These are phyloP conservation scores for Fusarium cicatricum DNA, from an alignment of 2,329 filamentous ascomycete genomes.

Conservation along the genomic window DNA sequence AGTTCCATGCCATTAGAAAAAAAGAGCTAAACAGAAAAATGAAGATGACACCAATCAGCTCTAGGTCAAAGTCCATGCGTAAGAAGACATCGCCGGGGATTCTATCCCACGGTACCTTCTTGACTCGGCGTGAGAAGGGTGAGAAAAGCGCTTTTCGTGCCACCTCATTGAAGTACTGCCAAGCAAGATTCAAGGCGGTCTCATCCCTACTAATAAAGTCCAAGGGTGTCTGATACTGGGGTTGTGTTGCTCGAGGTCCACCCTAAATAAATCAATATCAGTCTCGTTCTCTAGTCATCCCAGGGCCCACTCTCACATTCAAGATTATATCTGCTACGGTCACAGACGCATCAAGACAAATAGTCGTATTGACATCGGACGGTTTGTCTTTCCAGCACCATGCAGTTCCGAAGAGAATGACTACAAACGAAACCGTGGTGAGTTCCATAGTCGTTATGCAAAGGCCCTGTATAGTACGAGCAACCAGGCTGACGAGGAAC, in stretches of 20 bases:
- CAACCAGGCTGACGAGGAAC: slow-evolving; percentile 14
- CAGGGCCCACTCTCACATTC: background rate
- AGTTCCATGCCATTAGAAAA: slow-evolving; percentile 16
- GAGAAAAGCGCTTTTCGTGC: slow-evolving; percentile 6
- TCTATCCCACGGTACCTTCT: slow-evolving; percentile 7
- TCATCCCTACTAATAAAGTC: slow-evolving; percentile 23
- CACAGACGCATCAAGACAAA: background rate
- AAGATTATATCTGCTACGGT: background rate
- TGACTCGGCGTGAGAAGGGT: slow-evolving; percentile 11
- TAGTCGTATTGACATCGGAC: slow-evolving; percentile 8
- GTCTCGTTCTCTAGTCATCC: background rate
- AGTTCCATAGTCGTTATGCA: slow-evolving; percentile 22
- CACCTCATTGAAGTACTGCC: slow-evolving; percentile 24
- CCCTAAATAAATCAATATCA: background rate
- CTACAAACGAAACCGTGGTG: slow-evolving; percentile 8
- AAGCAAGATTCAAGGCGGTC: slow-evolving; percentile 10
- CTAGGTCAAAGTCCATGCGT: slow-evolving; percentile 18
- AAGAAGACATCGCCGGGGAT: slow-evolving; percentile 14
- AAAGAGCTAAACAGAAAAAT: slow-evolving; percentile 16
- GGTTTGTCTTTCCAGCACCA: slow-evolving; percentile 28
- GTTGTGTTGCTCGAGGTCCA: background rate
- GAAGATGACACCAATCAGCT: slow-evolving; percentile 15
- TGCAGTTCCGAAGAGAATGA: slow-evolving; percentile 18
- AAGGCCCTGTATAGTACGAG: background rate
- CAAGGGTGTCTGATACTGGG: slow-evolving; percentile 8